Evolutionary conservation across 2,329 filamentous ascomycete species (phyloP).

Genomic region (Beauveria sp.): DNA sequence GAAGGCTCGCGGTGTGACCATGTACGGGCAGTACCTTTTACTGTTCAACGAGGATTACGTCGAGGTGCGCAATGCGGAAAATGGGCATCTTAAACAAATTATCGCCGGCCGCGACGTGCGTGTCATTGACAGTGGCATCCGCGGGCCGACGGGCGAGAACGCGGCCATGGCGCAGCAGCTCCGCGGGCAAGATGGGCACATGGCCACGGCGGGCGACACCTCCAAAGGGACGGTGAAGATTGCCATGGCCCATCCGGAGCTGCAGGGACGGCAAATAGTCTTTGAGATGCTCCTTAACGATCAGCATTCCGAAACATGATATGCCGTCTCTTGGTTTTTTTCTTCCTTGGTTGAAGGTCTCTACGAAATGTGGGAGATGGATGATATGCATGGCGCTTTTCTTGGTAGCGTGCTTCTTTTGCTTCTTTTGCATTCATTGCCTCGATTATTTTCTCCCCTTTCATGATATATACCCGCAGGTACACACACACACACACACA

Average conservation of each 20-base stretch:
- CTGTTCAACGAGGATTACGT: slow-evolving; percentile 96
- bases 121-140: slow-evolving; percentile 77
- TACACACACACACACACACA: background rate
- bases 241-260: slow-evolving; percentile 87
- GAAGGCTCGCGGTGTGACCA: slow-evolving; percentile 72
- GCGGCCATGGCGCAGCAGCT: slow-evolving; percentile 27
- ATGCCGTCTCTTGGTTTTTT: background rate
- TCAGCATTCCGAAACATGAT: slow-evolving; percentile 53
- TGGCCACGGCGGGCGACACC: slow-evolving; percentile 33
- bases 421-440: background rate
- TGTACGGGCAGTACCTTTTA: slow-evolving; percentile 86
- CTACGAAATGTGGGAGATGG: background rate
- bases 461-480: background rate
- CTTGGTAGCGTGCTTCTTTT: background rate
- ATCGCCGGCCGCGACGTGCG: slow-evolving; percentile 87
- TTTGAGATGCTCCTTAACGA: slow-evolving; percentile 90
- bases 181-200: slow-evolving; percentile 28
- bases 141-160: slow-evolving; percentile 49
- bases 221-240: slow-evolving; percentile 81
- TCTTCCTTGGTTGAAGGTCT: background rate
- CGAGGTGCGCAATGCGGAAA: slow-evolving; percentile 93
- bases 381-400: background rate
- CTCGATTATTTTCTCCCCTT: background rate
- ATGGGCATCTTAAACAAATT: slow-evolving; percentile 86
- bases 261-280: slow-evolving; percentile 76